phyloP scores from a whole-genome alignment of 768 basidiomycete species.

The Tricholoma flavovirens region DNA sequence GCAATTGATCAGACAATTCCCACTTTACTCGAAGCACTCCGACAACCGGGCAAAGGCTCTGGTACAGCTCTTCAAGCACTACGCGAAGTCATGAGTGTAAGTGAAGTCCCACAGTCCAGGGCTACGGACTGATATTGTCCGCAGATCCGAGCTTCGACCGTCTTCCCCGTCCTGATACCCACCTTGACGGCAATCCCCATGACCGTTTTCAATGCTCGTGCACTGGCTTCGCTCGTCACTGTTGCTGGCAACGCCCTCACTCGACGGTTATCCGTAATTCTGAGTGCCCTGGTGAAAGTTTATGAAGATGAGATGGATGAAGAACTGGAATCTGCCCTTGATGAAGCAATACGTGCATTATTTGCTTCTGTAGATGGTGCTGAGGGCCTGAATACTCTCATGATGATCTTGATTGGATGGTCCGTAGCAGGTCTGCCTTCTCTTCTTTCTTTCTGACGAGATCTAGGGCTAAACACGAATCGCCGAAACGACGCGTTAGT shows the following conservation, averaged over 20 bases:
- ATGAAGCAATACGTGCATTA: conserved; percentile 70
- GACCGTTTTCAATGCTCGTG: conserved; percentile 92
- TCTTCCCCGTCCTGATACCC: conserved; percentile 96
- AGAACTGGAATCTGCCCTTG: conserved; percentile 63
- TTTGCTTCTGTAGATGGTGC: conserved; percentile 75
- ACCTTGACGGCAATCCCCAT: conserved; percentile 88
- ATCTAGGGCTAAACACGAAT: conserved; percentile 75
- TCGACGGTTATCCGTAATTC: conserved; percentile 70
- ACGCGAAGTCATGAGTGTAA: conserved; percentile 88
- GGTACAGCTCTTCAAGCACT: conserved; percentile 93
- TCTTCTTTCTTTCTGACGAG: neutral
- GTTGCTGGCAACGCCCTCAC: conserved; percentile 92
- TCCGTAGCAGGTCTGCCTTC: conserved; percentile 29
- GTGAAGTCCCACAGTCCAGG: conserved; percentile 20
- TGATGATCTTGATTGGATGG: conserved; percentile 89
- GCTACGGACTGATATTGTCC: conserved; percentile 3
- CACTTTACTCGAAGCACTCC: conserved; percentile 86
- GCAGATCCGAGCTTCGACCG: conserved; percentile 87
- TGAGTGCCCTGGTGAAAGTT: conserved; percentile 75
- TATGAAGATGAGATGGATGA: conserved; percentile 64
- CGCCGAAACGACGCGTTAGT: conserved; percentile 65
- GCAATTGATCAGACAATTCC: conserved; percentile 97
- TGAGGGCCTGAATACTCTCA: conserved; percentile 86
- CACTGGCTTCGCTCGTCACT: conserved; percentile 83
- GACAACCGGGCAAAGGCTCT: conserved; percentile 89